Evolutionary conservation across 345 rosid genomes (phyloP), one percentile per base, ranked within the genome.

Genomic region (Lagerstroemia speciosa): DNA sequence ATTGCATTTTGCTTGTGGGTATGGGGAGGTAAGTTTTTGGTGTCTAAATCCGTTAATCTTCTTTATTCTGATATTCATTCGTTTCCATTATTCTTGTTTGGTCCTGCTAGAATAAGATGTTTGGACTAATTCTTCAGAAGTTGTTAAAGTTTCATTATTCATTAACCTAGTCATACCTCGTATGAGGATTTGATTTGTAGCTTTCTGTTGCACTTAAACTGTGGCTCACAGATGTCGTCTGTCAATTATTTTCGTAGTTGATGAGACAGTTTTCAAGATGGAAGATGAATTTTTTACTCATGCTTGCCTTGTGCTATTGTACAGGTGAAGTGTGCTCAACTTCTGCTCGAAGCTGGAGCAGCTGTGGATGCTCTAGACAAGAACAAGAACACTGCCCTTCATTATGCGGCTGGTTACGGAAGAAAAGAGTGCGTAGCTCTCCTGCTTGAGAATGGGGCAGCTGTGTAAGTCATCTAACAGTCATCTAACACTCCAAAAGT

Each of bases 381-480:
- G 76, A 93, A 93, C 76, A 93, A 91, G 82, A 93, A 93, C 80
- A 93, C 99, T 3, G 96, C 97, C 11, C 90, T 93, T 55, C 99
- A 93, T 73, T 93, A 93, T 52, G 94, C 99, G 17, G 96, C 99
- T 69, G 99, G 99, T 65, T 93, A 93, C 73, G 97, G 98, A 34
- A 91, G 90, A 78, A 89, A 93, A 80, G 98, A 91, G 62, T 93
- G 98, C 72, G 97, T 93, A 11, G 83, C 92, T 78, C 93, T 93
- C 72, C 84, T 93, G 30, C 85, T 94, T 36, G 91, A 88, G 69
- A 89, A 88, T 43, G 99, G 95, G 7, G 99, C 99, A 53, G 95
- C 99, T 64, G 97, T 94, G 99, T 94, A 89, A 91, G 97, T 76
- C n/a, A n/a, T n/a, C n/a, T n/a, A n/a, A n/a, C n/a, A n/a, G n/a